Conservation (phyloP, 2,329 filamentous ascomycete species). For the Cercospora zeina region DNA sequence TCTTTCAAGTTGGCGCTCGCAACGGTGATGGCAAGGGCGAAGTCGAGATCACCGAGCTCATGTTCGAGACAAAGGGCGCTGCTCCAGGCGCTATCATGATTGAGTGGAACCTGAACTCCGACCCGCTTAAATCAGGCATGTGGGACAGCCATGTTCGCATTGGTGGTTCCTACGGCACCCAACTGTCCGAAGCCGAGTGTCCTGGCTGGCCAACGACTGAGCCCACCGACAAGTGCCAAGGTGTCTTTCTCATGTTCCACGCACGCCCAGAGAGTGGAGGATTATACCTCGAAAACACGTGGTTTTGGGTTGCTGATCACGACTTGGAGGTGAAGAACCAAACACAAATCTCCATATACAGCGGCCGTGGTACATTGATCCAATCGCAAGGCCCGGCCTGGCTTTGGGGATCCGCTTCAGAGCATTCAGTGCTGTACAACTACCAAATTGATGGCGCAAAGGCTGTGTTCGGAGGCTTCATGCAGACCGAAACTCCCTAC, state of each 20-base stretch:
- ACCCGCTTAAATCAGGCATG: conserved; percentile 70
- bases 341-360: conserved; percentile 47
- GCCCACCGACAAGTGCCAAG: conserved; percentile 65
- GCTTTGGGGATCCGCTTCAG: conserved; percentile 55
- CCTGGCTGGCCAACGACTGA: conserved; percentile 72
- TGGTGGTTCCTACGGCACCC: conserved; percentile 79
- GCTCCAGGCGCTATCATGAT: conserved; percentile 86
- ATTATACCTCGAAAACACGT: conserved; percentile 62
- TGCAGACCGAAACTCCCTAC: conserved; percentile 59
- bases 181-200: conserved; percentile 67
- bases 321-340: conserved; percentile 47
- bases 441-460: conserved; percentile 53
- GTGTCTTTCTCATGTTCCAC: conserved; percentile 50
- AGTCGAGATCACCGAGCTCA: conserved; percentile 84
- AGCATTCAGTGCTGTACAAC: conserved; percentile 58
- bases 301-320: conserved; percentile 59
- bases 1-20: conserved; percentile 77
- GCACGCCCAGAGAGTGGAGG: conserved; percentile 60
- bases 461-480: conserved; percentile 54
- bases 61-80: conserved; percentile 80
- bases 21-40: conserved; percentile 66
- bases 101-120: conserved; percentile 80
- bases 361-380: conserved; percentile 46
- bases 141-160: conserved; percentile 98
- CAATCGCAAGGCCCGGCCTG: conserved; percentile 54